phyloP scores from a whole-genome alignment of 1,284 basidiomycete genomes.

The Cutaneotrichosporon sp. region DNA sequence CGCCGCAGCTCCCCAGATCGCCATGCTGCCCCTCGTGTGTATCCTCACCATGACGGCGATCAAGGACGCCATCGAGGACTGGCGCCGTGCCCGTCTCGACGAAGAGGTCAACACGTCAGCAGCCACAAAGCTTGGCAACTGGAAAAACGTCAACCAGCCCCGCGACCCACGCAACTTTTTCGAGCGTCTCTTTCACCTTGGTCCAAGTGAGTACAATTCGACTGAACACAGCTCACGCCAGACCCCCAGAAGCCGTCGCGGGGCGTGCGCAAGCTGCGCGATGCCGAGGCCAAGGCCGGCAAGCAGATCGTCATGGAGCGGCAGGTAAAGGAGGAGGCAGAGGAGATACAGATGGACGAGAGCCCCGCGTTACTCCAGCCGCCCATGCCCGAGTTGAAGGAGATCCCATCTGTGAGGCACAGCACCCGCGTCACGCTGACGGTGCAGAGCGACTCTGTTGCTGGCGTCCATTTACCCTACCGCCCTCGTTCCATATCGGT shows the following conservation, averaged over 20 bases:
- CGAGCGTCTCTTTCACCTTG: conserved; percentile 60
- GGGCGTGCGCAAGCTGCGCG: conserved; percentile 78
- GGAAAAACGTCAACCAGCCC: conserved; percentile 85
- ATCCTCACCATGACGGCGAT: conserved; percentile 84
- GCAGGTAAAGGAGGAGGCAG: conserved; percentile 31
- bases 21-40: conserved; percentile 80
- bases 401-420: conserved; percentile 28
- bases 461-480: conserved; percentile 7
- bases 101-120: conserved; percentile 57
- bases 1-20: conserved; percentile 73
- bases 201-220: conserved; percentile 25
- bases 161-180: conserved; percentile 68
- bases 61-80: conserved; percentile 94
- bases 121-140: conserved; percentile 61
- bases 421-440: conserved; percentile 6
- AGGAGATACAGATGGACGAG: conserved; percentile 16
- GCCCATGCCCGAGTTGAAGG: conserved; percentile 22
- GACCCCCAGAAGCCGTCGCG: conserved; percentile 57
- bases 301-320: conserved; percentile 60
- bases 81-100: conserved; percentile 76
- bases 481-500: conserved; percentile 17
- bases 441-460: conserved; percentile 14
- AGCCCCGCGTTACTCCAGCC: background rate
- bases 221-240: conserved; percentile 10
- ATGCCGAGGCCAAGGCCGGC: conserved; percentile 64